Conservation (phyloP, 345 rosid species). For the Syzygium aromaticum region DNA sequence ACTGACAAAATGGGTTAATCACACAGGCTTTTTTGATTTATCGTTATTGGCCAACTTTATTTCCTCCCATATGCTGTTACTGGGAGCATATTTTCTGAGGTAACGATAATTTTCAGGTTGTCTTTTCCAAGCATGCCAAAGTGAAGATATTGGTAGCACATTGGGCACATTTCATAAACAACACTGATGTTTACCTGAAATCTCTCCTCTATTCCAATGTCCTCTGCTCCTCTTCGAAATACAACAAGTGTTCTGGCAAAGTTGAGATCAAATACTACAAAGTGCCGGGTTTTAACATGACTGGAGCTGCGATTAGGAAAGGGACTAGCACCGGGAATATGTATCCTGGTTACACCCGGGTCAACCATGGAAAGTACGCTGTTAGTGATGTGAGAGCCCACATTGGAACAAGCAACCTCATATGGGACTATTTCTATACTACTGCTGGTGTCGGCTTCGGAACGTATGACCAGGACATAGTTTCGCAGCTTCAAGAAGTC, state of each 20-base stretch:
- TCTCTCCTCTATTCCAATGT: conserved; percentile 62
- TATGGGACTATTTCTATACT: conserved; percentile 79
- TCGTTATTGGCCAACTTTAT: too few relatives aligned
- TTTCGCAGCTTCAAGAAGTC: conserved; percentile 59
- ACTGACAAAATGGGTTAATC: too few relatives aligned
- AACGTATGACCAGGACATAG: conserved; percentile 46
- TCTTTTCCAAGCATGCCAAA: conserved; percentile 72
- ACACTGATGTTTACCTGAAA: conserved; percentile 54
- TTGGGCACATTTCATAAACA: conserved; percentile 57
- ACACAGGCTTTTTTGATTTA: too few relatives aligned
- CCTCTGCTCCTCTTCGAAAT: conserved; percentile 51
- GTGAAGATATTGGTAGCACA: conserved; percentile 69
- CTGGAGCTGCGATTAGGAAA: conserved; percentile 52
- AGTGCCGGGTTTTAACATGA: conserved; percentile 62
- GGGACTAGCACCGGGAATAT: conserved; percentile 42
- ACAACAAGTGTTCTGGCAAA: conserved; percentile 54
- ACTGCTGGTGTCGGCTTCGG: conserved; percentile 80
- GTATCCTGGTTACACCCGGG: conserved; percentile 58
- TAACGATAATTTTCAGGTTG: conserved; percentile 27
- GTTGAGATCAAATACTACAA: conserved; percentile 64
- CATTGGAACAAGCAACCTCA: conserved; percentile 63
- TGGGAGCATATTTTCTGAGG: not conserved
- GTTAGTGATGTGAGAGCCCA: conserved; percentile 63
- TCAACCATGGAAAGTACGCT: conserved; percentile 74
- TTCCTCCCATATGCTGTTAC: too few relatives aligned